Evolutionary conservation across 306 rosid genomes (phyloP).

Genomic region (Dryas alaskensis): DNA sequence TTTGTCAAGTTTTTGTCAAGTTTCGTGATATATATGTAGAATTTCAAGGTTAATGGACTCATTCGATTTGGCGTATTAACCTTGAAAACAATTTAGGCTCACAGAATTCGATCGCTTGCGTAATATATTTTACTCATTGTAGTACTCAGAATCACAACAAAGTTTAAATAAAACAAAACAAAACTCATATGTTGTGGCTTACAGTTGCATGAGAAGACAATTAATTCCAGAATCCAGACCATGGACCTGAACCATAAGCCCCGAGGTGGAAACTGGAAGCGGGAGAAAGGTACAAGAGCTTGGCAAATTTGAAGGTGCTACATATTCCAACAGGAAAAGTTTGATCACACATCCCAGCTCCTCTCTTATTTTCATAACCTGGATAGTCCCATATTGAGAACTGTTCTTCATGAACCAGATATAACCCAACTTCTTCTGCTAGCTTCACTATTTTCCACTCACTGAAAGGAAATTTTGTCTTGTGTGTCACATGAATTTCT

Average conservation of each 20-base stretch:
- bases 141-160: neutral
- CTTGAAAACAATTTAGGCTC: neutral
- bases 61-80: neutral
- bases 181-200: neutral
- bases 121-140: neutral
- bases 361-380: conserved; percentile 36
- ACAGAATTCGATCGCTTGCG: neutral
- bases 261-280: neutral
- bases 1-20: neutral
- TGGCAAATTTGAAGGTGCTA: conserved; percentile 28
- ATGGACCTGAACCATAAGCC: neutral
- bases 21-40: neutral
- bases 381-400: conserved; percentile 18
- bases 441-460: conserved; percentile 33
- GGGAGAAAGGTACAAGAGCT: neutral
- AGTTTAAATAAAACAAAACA: neutral
- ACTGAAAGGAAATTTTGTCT: conserved; percentile 28
- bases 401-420: neutral
- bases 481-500: conserved; percentile 53
- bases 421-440: neutral
- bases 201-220: neutral
- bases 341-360: conserved; percentile 4
- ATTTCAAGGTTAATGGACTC: too few relatives aligned
- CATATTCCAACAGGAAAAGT: conserved; percentile 33
- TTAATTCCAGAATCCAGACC: neutral